Percentiles rank a stretch among this genome's conserved stretches.
Evolutionary conservation across 1,284 basidiomycete genomes (phyloP).

Genomic region (Cryptococcus neoformans): DNA sequence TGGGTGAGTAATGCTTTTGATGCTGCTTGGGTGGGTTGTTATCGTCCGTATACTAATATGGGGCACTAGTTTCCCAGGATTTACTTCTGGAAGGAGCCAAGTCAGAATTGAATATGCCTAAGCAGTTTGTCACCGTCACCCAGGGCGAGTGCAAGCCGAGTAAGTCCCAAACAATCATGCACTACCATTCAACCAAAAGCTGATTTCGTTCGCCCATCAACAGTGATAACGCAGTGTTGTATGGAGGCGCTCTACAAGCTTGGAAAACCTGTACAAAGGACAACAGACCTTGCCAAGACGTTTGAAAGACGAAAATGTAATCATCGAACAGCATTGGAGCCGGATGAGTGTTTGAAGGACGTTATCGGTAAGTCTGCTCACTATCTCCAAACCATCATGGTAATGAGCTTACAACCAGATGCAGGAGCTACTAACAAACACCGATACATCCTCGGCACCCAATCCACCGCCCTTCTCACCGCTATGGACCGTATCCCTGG

Average conservation of each 20-base stretch:
- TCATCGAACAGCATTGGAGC: conserved; percentile 74
- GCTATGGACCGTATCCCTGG: conserved; percentile 69
- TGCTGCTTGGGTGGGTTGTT: conserved; percentile 55
- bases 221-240: conserved; percentile 97
- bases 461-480: conserved; percentile 65
- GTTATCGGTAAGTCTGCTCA: conserved; percentile 62
- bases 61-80: conserved; percentile 69
- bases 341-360: conserved; percentile 76
- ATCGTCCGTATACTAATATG: neutral
- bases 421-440: conserved; percentile 84
- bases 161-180: conserved; percentile 52
- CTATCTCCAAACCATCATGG: neutral
- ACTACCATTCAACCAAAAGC: neutral
- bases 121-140: conserved; percentile 67
- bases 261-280: conserved; percentile 65
- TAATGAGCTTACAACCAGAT: neutral
- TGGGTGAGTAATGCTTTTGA: conserved; percentile 57
- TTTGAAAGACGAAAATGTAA: conserved; percentile 95
- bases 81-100: conserved; percentile 69
- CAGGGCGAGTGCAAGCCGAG: conserved; percentile 86
- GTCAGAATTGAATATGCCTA: conserved; percentile 68
- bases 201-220: neutral
- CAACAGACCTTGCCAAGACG: conserved; percentile 82
- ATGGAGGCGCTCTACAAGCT: conserved; percentile 84
- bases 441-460: conserved; percentile 80